A percentile compares a stretch with the other conserved stretches of the same genome.
These are phyloP conservation scores for Malassezia dermatis DNA, from an alignment of 1,284 basidiomycete species.

Conservation along the genomic window DNA sequence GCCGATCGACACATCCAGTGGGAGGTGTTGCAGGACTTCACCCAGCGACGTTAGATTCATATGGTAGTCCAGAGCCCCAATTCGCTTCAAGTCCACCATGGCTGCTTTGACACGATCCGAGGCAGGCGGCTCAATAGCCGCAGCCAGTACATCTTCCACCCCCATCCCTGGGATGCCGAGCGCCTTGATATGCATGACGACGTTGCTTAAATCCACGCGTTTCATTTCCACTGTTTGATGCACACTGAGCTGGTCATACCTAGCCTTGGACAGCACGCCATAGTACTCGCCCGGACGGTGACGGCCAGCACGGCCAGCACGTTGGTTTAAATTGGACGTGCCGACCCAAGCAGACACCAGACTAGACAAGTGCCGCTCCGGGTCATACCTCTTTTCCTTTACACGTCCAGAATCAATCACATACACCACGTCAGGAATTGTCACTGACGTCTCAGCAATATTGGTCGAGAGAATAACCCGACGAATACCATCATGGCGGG, in stretches of 20 bases:
- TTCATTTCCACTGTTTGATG: slow-evolving; percentile 96
- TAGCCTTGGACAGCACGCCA: slow-evolving; percentile 64
- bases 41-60: slow-evolving; percentile 79
- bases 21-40: slow-evolving; percentile 74
- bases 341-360: slow-evolving; percentile 84
- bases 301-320: slow-evolving; percentile 84
- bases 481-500: slow-evolving; percentile 56
- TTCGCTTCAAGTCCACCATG: slow-evolving; percentile 69
- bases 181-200: slow-evolving; percentile 80
- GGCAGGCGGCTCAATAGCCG: slow-evolving; percentile 81
- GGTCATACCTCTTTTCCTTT: slow-evolving; percentile 89
- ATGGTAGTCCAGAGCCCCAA: slow-evolving; percentile 70
- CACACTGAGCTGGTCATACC: slow-evolving; percentile 60
- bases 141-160: slow-evolving; percentile 74
- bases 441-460: slow-evolving; percentile 77
- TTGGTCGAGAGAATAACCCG: slow-evolving; percentile 79
- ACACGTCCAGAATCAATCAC: slow-evolving; percentile 81
- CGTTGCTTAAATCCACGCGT: slow-evolving; percentile 51
- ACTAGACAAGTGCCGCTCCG: slow-evolving; percentile 72
- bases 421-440: slow-evolving; percentile 90
- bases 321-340: slow-evolving; percentile 81
- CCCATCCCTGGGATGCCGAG: slow-evolving; percentile 77
- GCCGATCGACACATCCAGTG: slow-evolving; percentile 80
- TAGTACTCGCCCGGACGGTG: slow-evolving; percentile 86
- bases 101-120: slow-evolving; percentile 68